Percentiles rank a stretch among this genome's conserved stretches.
Evolutionary conservation across 148 eudicot genomes (phyloP).

Genomic region (Drosera capensis): DNA sequence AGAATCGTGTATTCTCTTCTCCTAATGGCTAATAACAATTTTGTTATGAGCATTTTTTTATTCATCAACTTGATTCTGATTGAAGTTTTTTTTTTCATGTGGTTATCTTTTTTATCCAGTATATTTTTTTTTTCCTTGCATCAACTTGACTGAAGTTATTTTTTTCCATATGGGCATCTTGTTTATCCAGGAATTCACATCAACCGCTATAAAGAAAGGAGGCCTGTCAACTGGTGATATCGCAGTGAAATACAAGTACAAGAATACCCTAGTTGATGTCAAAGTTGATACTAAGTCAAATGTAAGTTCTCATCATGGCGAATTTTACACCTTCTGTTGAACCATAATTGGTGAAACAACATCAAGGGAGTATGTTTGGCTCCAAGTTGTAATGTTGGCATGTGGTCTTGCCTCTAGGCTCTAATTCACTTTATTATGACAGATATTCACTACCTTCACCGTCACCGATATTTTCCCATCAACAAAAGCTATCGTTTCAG

Average conservation of each 20-base stretch:
- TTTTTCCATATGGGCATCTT: not conserved
- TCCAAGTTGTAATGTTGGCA: too few species aligned
- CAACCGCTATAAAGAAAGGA: conserved; percentile 89
- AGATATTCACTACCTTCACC: conserved; percentile 70
- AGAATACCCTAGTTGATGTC: conserved; percentile 49
- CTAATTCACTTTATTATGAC: conserved; percentile 13
- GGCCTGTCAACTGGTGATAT: conserved; percentile 86
- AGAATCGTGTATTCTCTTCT: too few species aligned
- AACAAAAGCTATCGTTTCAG: conserved; percentile 64
- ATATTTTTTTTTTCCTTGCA: too few species aligned
- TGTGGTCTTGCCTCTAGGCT: too few species aligned
- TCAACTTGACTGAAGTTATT: not conserved
- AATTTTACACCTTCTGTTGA: conserved; percentile 1
- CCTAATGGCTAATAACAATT: too few species aligned
- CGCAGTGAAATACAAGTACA: conserved; percentile 57
- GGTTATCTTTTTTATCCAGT: too few species aligned
- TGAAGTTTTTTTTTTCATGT: too few species aligned
- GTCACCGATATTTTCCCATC: conserved; percentile 54
- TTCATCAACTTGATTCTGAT: too few species aligned
- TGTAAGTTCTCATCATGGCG: conserved; percentile 41
- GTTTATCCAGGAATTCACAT: conserved; percentile 45
- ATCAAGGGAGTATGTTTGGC: too few species aligned
- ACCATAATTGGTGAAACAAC: not conserved
- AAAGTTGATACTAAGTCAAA: conserved; percentile 85
- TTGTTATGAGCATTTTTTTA: too few species aligned